Conservation (phyloP, 2,329 filamentous ascomycete species). For the Talaromyces sp. region DNA sequence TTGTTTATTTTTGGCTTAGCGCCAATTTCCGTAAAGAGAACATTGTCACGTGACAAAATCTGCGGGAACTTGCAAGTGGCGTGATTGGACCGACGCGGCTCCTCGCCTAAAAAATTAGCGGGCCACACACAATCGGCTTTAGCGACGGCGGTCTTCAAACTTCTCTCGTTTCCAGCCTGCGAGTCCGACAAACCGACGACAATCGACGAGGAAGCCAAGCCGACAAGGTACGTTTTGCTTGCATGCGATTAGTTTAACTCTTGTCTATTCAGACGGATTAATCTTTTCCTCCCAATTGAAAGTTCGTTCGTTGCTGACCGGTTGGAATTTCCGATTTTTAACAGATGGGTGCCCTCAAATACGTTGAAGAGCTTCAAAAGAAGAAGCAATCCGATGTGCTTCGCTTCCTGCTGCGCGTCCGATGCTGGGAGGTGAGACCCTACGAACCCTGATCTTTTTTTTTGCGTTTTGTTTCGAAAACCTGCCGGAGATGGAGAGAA, state of each 20-base stretch:
- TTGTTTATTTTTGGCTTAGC: neutral
- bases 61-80: neutral
- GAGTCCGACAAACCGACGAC: conserved; percentile 32
- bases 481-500: conserved; percentile 10
- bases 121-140: conserved; percentile 37
- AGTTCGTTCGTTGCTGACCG: conserved; percentile 11
- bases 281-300: neutral
- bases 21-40: neutral
- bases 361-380: conserved; percentile 99
- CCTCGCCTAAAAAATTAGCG: conserved; percentile 39
- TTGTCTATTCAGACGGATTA: neutral
- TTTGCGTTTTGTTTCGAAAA: conserved; percentile 9
- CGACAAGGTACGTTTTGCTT: conserved; percentile 37
- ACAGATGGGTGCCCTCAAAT: conserved; percentile 99
- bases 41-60: neutral
- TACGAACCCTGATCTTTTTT: conserved; percentile 23
- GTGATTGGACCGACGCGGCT: conserved; percentile 3
- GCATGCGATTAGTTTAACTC: neutral
- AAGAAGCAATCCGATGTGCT: conserved; percentile 99
- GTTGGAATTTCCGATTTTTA: conserved; percentile 13
- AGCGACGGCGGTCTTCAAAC: conserved; percentile 20
- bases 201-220: conserved; percentile 39
- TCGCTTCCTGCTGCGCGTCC: conserved; percentile 98
- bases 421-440: conserved; percentile 90
- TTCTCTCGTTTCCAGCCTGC: conserved; percentile 30